Percentiles rank a stretch among this genome's conserved stretches.
These are phyloP conservation scores for Mycena kentingensis DNA, from an alignment of 768 basidiomycete genomes.

Conservation along the genomic window DNA sequence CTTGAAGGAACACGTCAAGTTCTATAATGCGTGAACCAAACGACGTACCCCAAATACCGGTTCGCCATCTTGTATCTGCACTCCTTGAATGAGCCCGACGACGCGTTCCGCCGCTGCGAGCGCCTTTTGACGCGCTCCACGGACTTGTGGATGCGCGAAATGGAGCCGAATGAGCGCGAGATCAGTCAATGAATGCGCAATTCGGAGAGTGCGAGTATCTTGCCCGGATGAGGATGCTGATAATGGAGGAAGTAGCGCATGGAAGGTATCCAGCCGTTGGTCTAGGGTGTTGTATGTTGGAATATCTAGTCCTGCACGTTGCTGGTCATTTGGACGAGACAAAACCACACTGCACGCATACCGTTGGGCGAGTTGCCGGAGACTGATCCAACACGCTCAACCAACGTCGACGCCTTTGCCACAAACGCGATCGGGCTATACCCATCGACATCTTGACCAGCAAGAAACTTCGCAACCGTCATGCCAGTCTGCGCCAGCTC, in stretches of 20 bases:
- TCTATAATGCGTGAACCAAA: neutral
- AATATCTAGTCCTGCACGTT: neutral
- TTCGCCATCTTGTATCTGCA: neutral
- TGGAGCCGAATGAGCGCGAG: slow-evolving; percentile 10
- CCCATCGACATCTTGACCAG: neutral
- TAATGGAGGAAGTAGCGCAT: neutral
- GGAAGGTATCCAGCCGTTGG: neutral
- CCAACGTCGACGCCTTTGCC: neutral
- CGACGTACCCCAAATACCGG: neutral
- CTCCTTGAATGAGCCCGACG: neutral
- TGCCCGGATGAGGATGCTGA: neutral
- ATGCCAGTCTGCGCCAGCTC: neutral
- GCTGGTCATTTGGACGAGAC: neutral
- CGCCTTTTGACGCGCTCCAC: neutral
- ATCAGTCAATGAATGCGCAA: slow-evolving; percentile 2
- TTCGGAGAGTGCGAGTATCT: neutral
- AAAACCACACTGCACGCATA: neutral
- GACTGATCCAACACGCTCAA: neutral
- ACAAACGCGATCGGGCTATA: neutral
- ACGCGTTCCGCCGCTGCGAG: slow-evolving; percentile 3
- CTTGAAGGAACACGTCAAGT: neutral
- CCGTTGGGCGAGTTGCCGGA: neutral
- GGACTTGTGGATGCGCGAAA: neutral
- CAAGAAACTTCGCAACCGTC: neutral
- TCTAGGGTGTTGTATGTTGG: neutral